Percentiles rank a stretch among this genome's conserved stretches.
Evolutionary conservation across 768 basidiomycete species (phyloP).

Genomic region (Bullera alba): DNA sequence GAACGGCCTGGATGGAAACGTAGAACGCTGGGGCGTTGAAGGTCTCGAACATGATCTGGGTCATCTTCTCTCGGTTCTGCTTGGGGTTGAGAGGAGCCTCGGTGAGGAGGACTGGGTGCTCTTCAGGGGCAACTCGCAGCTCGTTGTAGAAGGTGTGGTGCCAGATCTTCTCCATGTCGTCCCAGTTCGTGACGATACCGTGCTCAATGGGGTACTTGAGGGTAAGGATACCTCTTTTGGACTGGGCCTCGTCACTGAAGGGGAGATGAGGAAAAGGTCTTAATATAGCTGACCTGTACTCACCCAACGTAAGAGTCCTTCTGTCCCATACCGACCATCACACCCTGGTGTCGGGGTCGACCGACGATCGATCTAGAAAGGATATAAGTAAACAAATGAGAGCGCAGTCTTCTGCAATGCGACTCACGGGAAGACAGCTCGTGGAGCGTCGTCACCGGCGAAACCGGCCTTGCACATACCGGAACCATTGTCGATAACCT

Average conservation of each 20-base stretch:
- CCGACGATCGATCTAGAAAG: constrained; percentile 69
- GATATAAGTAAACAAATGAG: not conserved
- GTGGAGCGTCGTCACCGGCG: constrained; percentile 77
- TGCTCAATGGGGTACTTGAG: constrained; percentile 91
- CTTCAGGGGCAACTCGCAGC: constrained; percentile 84
- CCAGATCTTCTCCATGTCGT: constrained; percentile 99
- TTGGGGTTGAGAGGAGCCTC: constrained; percentile 91
- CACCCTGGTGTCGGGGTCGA: constrained; percentile 86
- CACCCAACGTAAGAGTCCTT: constrained; percentile 96
- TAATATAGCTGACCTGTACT: constrained; percentile 9
- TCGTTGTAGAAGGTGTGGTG: constrained; percentile 97
- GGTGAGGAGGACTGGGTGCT: constrained; percentile 84
- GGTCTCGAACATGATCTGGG: constrained; percentile 94
- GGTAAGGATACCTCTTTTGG: constrained; percentile 89
- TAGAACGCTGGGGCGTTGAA: constrained; percentile 91
- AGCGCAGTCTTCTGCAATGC: no score
- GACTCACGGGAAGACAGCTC: constrained; percentile 91
- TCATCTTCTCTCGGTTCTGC: constrained; percentile 82
- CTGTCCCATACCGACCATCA: constrained; percentile 95
- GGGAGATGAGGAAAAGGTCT: not conserved
- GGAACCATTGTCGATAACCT: constrained; percentile 53
- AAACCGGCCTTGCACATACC: constrained; percentile 99
- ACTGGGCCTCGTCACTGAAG: constrained; percentile 76
- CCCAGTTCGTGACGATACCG: constrained; percentile 96
- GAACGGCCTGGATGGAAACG: constrained; percentile 83